Evolutionary conservation across 768 basidiomycete species (phyloP), one percentile per base, ranked within the genome.

Genomic region (Mycena indigotica): DNA sequence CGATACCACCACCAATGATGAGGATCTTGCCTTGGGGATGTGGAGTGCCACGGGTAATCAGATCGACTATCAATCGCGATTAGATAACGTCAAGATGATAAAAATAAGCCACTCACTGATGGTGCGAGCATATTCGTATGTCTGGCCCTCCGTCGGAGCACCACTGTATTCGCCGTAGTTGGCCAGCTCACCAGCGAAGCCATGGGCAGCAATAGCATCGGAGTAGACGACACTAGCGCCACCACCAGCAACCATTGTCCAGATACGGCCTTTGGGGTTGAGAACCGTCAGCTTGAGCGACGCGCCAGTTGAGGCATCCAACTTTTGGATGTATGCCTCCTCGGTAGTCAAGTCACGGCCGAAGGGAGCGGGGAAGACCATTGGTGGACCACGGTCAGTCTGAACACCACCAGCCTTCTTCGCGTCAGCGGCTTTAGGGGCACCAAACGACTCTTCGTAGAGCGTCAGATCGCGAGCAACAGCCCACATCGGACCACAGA

Each of bases 201-300:
- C 96, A 69, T 94, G 93, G 5, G 96, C 95, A 58, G 87, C 88
- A 65, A 91, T 91, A 62, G 89, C 89, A 68, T 91, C 88, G 16
- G 84, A 85, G 74, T 87, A 87, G 57, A 88, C 86, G 60, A 83
- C 81, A 48, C 75, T 76, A 39, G 81, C 81, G 80, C 93, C 93
- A 70, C 97, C 97, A 78, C 96, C 97, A 53, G 97, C 96, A 55
- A 99, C 97, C 96, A 98, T 98, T 65, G 97, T 98, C 97, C 97
- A 99, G 63, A 99, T 86, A 60, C 95, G 90, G 58, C 96, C 97
- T 70, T 92, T 89, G 53, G 91, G 75, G 74, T 98, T 98, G 67
- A 99, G 80, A 52, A 99, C 96, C 39, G 97, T 99, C 44, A 99
- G 84, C 73, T 99, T 99, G 71, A 99, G 88, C 8, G 95, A 97